These are phyloP conservation scores for Parastagonospora avenae DNA, from an alignment of 2,329 filamentous ascomycete species.

Conservation along the genomic window DNA sequence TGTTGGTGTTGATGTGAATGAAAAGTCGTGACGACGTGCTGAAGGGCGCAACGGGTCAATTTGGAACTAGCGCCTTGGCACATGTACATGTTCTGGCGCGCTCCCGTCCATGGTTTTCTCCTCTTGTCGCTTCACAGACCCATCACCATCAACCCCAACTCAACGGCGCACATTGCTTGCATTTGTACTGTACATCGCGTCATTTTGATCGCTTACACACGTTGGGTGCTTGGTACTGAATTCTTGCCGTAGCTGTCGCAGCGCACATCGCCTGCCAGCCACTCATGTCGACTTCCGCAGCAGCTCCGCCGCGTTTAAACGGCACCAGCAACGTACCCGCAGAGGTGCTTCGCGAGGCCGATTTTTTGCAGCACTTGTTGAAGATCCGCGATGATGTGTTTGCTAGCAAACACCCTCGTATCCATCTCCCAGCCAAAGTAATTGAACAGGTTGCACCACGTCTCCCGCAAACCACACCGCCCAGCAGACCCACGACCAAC, in stretches of 20 bases:
- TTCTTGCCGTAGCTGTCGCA: slow-evolving; percentile 21
- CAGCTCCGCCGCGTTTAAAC: slow-evolving; percentile 37
- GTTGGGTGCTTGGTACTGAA: slow-evolving; percentile 24
- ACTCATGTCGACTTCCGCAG: slow-evolving; percentile 39
- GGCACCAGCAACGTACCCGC: slow-evolving; percentile 44
- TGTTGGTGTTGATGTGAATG: neutral
- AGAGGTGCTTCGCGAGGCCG: slow-evolving; percentile 50
- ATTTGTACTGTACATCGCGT: slow-evolving; percentile 36
- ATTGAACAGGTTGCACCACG: slow-evolving; percentile 49
- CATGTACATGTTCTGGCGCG: slow-evolving; percentile 8
- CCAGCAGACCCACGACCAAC: slow-evolving; percentile 39
- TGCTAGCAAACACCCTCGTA: slow-evolving; percentile 72
- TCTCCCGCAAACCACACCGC: slow-evolving; percentile 31
- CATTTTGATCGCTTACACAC: slow-evolving; percentile 17
- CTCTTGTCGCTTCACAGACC: slow-evolving; percentile 24
- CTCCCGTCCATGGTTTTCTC: slow-evolving; percentile 9
- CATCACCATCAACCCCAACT: slow-evolving; percentile 29
- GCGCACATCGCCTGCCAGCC: slow-evolving; percentile 25
- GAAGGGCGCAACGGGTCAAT: slow-evolving; percentile 2
- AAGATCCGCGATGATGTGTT: slow-evolving; percentile 80
- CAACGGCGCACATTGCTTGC: slow-evolving; percentile 30
- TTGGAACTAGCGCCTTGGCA: slow-evolving; percentile 22
- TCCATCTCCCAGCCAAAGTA: slow-evolving; percentile 63
- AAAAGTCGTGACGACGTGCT: neutral
- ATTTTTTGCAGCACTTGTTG: slow-evolving; percentile 76